A percentile compares a stretch with the other conserved stretches of the same genome.
Evolutionary conservation across 495 filamentous ascomycete genomes (phyloP).

Genomic region (Annulohypoxylon stygium): DNA sequence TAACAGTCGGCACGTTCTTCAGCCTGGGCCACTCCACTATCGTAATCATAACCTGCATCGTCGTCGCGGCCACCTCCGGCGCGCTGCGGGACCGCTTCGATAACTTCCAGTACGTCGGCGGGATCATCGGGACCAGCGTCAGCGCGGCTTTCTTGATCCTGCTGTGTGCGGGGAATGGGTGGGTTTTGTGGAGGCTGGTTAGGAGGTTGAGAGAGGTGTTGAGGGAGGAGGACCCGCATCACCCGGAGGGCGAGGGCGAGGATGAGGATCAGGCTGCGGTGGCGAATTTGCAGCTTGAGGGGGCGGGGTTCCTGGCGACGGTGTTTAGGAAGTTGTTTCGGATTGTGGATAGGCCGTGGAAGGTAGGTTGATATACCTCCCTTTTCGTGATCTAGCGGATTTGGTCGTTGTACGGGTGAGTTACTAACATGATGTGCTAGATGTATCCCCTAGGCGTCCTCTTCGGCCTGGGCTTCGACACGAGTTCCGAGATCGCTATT

Average conservation of each 20-base stretch:
- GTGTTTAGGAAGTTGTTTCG: slow-evolving; percentile 83
- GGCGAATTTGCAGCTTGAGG: slow-evolving; percentile 76
- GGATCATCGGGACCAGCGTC: slow-evolving; percentile 87
- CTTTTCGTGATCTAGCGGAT: not conserved
- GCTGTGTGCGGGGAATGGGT: slow-evolving; percentile 85
- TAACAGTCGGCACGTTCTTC: slow-evolving; percentile 97
- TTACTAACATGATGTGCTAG: slow-evolving; percentile 24
- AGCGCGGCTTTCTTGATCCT: slow-evolving; percentile 85
- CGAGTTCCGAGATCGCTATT: slow-evolving; percentile 92
- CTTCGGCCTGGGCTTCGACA: slow-evolving; percentile 97
- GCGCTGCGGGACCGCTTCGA: slow-evolving; percentile 84
- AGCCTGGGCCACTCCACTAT: slow-evolving; percentile 94
- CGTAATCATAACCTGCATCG: slow-evolving; percentile 89
- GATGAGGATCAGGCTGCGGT: slow-evolving; percentile 66
- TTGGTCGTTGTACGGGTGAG: not conserved
- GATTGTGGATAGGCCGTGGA: slow-evolving; percentile 92
- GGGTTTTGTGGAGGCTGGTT: slow-evolving; percentile 83
- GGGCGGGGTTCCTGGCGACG: slow-evolving; percentile 78
- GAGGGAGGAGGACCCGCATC: slow-evolving; percentile 38
- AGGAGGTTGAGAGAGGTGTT: slow-evolving; percentile 74
- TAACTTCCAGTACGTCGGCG: slow-evolving; percentile 82
- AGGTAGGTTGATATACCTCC: slow-evolving; percentile 52
- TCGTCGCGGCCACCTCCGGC: slow-evolving; percentile 89
- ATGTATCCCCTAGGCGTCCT: slow-evolving; percentile 93
- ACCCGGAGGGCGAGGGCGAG: slow-evolving; percentile 30